Percentiles rank a stretch among this genome's conserved stretches.
phyloP scores from a whole-genome alignment of 2,329 filamentous ascomycete species.

The Cladosporium sp. region DNA sequence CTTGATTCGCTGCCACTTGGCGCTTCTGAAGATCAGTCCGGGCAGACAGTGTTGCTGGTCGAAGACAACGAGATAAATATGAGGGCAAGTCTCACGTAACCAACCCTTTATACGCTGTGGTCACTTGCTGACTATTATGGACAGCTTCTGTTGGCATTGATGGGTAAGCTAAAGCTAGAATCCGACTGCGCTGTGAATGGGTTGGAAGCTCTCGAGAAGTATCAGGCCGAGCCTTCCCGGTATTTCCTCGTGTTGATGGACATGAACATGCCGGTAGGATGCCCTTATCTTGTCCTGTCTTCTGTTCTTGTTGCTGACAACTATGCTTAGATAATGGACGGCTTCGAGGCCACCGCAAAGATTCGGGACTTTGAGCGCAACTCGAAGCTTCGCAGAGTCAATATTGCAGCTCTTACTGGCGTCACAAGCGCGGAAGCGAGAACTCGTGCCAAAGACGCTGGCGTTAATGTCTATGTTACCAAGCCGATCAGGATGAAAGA shows the following conservation, averaged over 20 bases:
- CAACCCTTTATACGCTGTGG: background rate
- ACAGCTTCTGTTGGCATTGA: constrained; percentile 21
- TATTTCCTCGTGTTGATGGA: constrained; percentile 38
- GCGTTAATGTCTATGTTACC: constrained; percentile 30
- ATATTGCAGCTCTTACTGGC: constrained; percentile 31
- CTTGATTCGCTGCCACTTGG: background rate
- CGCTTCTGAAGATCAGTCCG: background rate
- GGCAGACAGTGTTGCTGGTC: constrained; percentile 24
- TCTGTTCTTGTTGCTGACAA: background rate
- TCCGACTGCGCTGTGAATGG: constrained; percentile 20
- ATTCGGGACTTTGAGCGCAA: constrained; percentile 27
- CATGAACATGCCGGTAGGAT: constrained; percentile 28
- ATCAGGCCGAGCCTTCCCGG: background rate
- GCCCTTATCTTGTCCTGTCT: background rate
- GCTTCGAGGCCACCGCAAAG: constrained; percentile 26
- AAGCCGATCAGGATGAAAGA: constrained; percentile 32
- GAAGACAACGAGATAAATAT: constrained; percentile 34
- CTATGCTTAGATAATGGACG: constrained; percentile 26
- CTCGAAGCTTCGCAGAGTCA: constrained; percentile 8
- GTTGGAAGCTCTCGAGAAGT: constrained; percentile 17
- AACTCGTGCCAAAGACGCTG: constrained; percentile 23
- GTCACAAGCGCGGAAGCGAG: constrained; percentile 25
- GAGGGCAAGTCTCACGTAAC: background rate
- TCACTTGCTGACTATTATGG: background rate
- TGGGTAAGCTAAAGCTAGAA: constrained; percentile 17